Evolutionary conservation across 2,329 filamentous ascomycete species (phyloP), one percentile per base, ranked within the genome.

Genomic region (Pseudogymnoascus sp.): DNA sequence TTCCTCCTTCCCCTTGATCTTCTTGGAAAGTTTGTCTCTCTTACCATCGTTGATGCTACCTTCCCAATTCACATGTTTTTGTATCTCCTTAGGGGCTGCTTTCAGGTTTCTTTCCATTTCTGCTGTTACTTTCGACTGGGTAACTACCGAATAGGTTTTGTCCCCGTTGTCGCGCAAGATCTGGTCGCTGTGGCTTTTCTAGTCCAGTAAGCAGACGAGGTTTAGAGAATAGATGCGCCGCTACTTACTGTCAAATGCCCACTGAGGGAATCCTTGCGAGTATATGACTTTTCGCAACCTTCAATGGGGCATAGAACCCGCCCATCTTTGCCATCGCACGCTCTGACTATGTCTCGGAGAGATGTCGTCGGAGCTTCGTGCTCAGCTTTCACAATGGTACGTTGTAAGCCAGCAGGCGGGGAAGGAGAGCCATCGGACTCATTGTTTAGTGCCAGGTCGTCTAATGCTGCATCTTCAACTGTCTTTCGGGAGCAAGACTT

Each of bases 261-360:
- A 21, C 29, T 2, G 13, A 56, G 50, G 29, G 50, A 56, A 29
- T 56, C 50, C 50, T 56, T 56, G 50, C 50, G 50, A 7, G 50
- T 56, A 56, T 56, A 56, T 15, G 50, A 56, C 50, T 56, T 56
- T 56, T 11, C 17, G 50, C 50, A 56, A 3, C 50, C 50, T 56
- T 33, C 50, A 35, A 56, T 33, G 50, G 50, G 50, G 29, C 50
- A 56, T 21, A 10, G 7, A 11, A 56, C 13, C 29, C 50, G 50
- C 10, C 50, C 50, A 1, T 35, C 3, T 33, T 56, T 21, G 29
- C n/a, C 17, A 7, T 56, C 50, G 29, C 50, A 56, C 3, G 29
- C 29, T 56, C 17, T 56, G 17, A 56, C 2, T 21, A 56, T 56
- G 1, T 56, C 29, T 11, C 50, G 50, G n/a, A 56, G 13, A 15